A percentile compares a stretch with the other conserved stretches of the same genome.
Evolutionary conservation across 2,329 filamentous ascomycete genomes (phyloP).

Genomic region (Teratosphaeria destructans): DNA sequence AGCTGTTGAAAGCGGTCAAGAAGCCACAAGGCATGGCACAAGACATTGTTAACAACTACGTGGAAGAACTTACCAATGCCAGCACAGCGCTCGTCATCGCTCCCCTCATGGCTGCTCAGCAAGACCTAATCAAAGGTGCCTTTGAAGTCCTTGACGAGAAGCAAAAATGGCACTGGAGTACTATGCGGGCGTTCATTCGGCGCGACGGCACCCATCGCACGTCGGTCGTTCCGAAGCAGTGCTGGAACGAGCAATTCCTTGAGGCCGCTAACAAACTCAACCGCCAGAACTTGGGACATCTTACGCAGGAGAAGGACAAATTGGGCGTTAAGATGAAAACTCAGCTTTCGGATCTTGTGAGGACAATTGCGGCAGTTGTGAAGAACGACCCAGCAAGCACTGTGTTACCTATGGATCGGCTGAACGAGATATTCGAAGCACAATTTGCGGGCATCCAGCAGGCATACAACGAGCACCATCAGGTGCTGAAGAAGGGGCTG

Average conservation of each 20-base stretch:
- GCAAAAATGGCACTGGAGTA: no score
- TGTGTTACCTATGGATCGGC: not conserved
- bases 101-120: no score
- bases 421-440: no score
- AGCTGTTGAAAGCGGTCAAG: not conserved
- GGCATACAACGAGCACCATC: not conserved
- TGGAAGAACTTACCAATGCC: no score
- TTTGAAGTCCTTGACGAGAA: no score
- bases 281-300: not conserved
- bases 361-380: not conserved
- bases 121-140: no score
- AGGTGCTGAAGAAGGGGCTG: not conserved
- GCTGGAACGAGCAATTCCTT: conserved; percentile 16
- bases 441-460: not conserved
- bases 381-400: not conserved
- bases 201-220: conserved; percentile 10
- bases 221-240: conserved; percentile 1
- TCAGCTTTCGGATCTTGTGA: not conserved
- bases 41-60: conserved; percentile 7
- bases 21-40: conserved; percentile 4
- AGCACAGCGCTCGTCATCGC: no score
- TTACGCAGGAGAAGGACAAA: not conserved
- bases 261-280: not conserved
- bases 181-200: no score
- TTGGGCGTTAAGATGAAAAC: conserved; percentile 1